Conservation (phyloP, 2,329 filamentous ascomycete species). For the Penicillium paneum region DNA sequence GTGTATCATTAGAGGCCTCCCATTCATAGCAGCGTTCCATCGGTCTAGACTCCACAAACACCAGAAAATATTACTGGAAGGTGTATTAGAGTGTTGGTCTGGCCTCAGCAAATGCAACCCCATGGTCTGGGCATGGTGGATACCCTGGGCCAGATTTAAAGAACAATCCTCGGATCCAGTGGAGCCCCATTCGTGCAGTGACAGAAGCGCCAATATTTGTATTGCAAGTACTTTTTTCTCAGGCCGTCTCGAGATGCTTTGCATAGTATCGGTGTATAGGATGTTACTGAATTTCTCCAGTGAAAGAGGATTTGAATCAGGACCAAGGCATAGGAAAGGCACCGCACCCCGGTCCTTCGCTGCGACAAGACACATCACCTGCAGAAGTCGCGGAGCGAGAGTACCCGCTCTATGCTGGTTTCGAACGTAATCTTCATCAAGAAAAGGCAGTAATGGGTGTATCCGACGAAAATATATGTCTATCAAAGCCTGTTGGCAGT, state of each 20-base stretch:
- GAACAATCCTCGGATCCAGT: slow-evolving; percentile 32
- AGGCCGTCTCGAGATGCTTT: slow-evolving; percentile 20
- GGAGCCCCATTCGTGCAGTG: slow-evolving; percentile 32
- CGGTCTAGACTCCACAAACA: slow-evolving; percentile 24
- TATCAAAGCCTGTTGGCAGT: slow-evolving; percentile 24
- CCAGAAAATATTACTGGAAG: slow-evolving; percentile 17
- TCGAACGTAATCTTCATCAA: slow-evolving; percentile 26
- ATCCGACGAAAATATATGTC: slow-evolving; percentile 32
- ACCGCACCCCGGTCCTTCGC: slow-evolving; percentile 29
- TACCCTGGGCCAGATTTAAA: slow-evolving; percentile 29
- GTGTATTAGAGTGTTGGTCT: slow-evolving; percentile 1
- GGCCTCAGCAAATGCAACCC: slow-evolving; percentile 27
- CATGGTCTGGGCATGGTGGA: slow-evolving; percentile 32
- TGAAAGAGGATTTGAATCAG: background rate
- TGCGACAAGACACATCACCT: slow-evolving; percentile 32
- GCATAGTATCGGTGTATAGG: slow-evolving; percentile 23
- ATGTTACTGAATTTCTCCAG: slow-evolving; percentile 10
- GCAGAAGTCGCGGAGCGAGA: slow-evolving; percentile 25
- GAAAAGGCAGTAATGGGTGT: slow-evolving; percentile 29
- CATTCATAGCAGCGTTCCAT: slow-evolving; percentile 24
- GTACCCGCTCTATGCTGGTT: slow-evolving; percentile 19
- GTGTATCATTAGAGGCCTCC: slow-evolving; percentile 21
- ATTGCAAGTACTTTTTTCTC: slow-evolving; percentile 27
- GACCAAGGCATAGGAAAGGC: slow-evolving; percentile 22
- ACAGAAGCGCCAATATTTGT: slow-evolving; percentile 31